These are phyloP conservation scores for Entelexis paramagnoliae DNA, from an alignment of 1,139 yeast genomes.

Conservation along the genomic window DNA sequence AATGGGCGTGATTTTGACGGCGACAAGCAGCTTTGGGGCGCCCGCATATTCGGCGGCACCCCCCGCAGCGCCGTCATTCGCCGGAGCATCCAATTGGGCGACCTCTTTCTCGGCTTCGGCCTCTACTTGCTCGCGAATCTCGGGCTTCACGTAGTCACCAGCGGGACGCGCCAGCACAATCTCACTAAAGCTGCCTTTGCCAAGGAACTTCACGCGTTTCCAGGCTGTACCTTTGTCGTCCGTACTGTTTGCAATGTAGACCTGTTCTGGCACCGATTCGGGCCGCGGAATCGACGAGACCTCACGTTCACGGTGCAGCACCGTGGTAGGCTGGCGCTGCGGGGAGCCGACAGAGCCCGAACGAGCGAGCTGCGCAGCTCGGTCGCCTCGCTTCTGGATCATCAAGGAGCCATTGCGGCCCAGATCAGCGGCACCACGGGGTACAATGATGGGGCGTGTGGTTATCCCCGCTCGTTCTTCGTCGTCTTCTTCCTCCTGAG, in stretches of 20 bases:
- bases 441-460: background rate
- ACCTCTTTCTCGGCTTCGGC: conserved; percentile 20
- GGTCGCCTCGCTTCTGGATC: conserved; percentile 19
- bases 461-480: background rate
- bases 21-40: conserved; percentile 27
- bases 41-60: no score
- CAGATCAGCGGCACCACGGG: background rate
- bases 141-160: conserved; percentile 27
- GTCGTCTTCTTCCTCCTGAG: background rate
- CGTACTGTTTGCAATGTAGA: conserved; percentile 21
- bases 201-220: conserved; percentile 31
- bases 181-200: conserved; percentile 35
- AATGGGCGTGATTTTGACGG: conserved; percentile 33
- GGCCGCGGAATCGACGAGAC: background rate
- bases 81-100: background rate
- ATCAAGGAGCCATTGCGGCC: conserved; percentile 11
- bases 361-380: conserved; percentile 10
- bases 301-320: conserved; percentile 20
- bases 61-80: no score
- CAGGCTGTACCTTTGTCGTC: conserved; percentile 26
- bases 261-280: conserved; percentile 22
- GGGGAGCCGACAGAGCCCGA: conserved; percentile 23
- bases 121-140: conserved; percentile 27
- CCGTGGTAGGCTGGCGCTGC: conserved; percentile 21
- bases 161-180: conserved; percentile 34